Evolutionary conservation across 371 early-diverging fungal genomes (phyloP).

Genomic region (Blastocladiella emersonii): DNA sequence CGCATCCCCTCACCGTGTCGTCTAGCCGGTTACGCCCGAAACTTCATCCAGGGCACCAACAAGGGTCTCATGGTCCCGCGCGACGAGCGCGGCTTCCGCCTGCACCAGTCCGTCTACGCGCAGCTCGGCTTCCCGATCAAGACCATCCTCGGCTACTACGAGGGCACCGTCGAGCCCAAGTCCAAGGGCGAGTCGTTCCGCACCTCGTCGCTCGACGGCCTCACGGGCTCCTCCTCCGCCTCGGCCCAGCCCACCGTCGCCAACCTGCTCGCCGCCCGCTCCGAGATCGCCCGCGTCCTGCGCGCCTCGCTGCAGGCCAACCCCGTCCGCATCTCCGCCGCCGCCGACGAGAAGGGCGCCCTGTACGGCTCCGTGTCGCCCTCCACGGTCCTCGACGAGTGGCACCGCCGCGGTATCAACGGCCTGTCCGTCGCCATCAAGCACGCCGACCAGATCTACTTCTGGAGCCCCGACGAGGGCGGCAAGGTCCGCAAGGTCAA

Average conservation of each 20-base stretch:
- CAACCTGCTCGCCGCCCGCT: not conserved
- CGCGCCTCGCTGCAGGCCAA: not conserved
- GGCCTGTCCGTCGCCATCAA: not conserved
- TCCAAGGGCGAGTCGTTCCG: not conserved
- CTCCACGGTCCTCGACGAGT: not conserved
- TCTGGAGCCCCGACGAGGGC: not conserved
- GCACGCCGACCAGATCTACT: not conserved
- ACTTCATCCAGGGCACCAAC: not conserved
- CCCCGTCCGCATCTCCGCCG: not conserved
- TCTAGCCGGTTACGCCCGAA: conserved; percentile 1
- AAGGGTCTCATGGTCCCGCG: conserved; percentile 5
- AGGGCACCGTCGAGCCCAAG: not conserved
- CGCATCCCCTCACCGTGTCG: not conserved
- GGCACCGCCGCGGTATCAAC: not conserved
- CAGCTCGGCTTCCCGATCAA: not conserved
- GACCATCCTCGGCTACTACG: not conserved
- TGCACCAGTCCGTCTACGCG: not conserved
- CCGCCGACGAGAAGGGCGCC: not conserved
- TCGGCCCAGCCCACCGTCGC: not conserved
- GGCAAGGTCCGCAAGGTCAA: conserved; percentile 2
- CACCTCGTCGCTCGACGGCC: not conserved
- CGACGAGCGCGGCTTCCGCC: not conserved
- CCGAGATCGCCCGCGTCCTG: not conserved
- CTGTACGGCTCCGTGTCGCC: not conserved
- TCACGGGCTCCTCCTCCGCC: not conserved